Evolutionary conservation across 768 basidiomycete species (phyloP), one percentile per base, ranked within the genome.

Genomic region (Psilocybe sp.): DNA sequence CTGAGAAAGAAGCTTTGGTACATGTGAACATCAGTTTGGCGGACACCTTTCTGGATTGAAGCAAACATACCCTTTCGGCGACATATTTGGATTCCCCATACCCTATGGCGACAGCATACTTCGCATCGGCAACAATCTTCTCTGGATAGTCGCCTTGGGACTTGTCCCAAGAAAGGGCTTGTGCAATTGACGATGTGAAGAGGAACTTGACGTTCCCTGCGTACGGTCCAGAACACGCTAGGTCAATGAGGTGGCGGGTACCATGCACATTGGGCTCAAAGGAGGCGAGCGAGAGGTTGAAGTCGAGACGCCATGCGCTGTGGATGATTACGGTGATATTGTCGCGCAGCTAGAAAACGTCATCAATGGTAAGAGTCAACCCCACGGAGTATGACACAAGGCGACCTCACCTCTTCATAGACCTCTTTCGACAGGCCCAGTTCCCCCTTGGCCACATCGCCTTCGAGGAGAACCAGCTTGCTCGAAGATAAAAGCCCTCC

Each of bases 221-320:
- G 35, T 40, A 50, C 6, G 47, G 52, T 13, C 67, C 70, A 5
- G 57, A 55, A 0, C 68, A 62, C 1, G 66, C 64, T 16, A 79
- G 61, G 44, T 73, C 69, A 19, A 66, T 54, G 28, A 69, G 53
- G 36, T 73, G 67, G 7, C 71, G 68, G 4, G 68, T 67, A 2
- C 70, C 70, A 5, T 58, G 59, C 10, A 78, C 60, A 47, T 60
- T 67, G 2, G 69, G 62, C 41, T 75, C 76, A 39, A 76, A 73
- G 1, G 75, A 73, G 1, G 68, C 60, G 7, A 78, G 54, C 0
- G 67, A 50, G 20, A 70, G 36, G 45, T 76, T 78, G 55, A 77
- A 76, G 41, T 78, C 69, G 11, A 78, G 60, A 15, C 60, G 61
- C 76, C 76, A 77, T 2, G 76, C 73, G 33, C 65, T 71, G 46